These are phyloP conservation scores for Thalassiosira tumida DNA, from an alignment of 352 stramenopile species.

Conservation along the genomic window DNA sequence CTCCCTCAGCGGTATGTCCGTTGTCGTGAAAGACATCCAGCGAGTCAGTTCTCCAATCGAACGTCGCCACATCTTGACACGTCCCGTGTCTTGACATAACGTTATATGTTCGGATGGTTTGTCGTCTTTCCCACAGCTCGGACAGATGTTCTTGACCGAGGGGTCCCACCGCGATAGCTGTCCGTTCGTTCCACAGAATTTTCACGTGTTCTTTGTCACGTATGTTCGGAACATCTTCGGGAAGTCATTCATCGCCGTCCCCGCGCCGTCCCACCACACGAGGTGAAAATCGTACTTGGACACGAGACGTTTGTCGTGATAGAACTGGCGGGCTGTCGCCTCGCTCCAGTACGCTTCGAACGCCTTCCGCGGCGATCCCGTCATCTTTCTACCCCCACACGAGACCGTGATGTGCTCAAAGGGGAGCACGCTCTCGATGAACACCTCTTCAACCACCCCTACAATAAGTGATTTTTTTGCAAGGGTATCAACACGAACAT, in stretches of 20 bases:
- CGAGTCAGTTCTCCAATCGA: constrained; percentile 14
- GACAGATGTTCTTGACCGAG: constrained; percentile 39
- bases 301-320: constrained; percentile 36
- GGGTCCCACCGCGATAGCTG: constrained; percentile 42
- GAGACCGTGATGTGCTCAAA: constrained; percentile 41
- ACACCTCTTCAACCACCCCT: not conserved
- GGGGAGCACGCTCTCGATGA: constrained; percentile 40
- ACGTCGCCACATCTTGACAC: constrained; percentile 17
- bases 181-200: constrained; percentile 62
- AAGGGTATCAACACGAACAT: constrained; percentile 51
- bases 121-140: constrained; percentile 45
- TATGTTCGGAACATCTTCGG: constrained; percentile 38
- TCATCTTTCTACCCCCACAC: not conserved
- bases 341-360: constrained; percentile 52
- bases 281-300: constrained; percentile 30
- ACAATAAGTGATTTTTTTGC: constrained; percentile 27
- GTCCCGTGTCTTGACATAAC: constrained; percentile 38
- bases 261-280: constrained; percentile 55
- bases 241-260: constrained; percentile 15
- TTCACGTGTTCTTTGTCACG: constrained; percentile 50
- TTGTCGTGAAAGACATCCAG: constrained; percentile 13
- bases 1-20: not conserved
- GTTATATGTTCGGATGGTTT: constrained; percentile 68
- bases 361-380: constrained; percentile 22
- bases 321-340: constrained; percentile 23